A percentile compares a stretch with the other conserved stretches of the same genome.
Conservation (phyloP, 192 early-diverging fungal species). For the Backusella westeae region DNA sequence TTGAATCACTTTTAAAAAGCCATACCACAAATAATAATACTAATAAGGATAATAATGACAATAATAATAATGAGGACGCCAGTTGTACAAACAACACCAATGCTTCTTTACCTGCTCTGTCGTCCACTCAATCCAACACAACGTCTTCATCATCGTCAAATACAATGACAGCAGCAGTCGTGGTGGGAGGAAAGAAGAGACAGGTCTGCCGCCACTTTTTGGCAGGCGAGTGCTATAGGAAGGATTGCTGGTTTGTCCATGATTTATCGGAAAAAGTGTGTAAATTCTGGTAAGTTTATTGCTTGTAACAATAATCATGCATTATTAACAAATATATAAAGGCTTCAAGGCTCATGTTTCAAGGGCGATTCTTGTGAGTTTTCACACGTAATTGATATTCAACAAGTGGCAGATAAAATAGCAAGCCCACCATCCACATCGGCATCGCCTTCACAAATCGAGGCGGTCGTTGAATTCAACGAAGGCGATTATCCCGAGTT, state of each 20-base stretch:
- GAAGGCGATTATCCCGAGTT: constrained; percentile 13
- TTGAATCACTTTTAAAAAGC: constrained; percentile 31
- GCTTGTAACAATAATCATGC: neutral
- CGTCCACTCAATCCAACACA: neutral
- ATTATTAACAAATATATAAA: constrained; percentile 13
- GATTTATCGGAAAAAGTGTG: constrained; percentile 52
- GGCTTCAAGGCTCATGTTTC: constrained; percentile 52
- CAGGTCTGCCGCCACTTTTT: constrained; percentile 55
- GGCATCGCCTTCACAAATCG: neutral
- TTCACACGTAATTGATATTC: constrained; percentile 43
- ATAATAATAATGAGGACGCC: neutral
- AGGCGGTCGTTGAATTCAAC: neutral
- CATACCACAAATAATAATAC: neutral
- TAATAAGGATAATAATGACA: neutral
- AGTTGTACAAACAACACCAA: neutral
- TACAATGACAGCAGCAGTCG: neutral
- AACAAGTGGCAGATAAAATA: constrained; percentile 22
- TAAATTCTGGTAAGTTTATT: constrained; percentile 53
- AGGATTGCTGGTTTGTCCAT: constrained; percentile 58
- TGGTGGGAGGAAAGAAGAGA: constrained; percentile 10
- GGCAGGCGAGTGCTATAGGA: constrained; percentile 52
- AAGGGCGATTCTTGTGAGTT: constrained; percentile 54
- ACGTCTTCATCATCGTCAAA: neutral
- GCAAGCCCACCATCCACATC: neutral
- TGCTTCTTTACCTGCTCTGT: neutral